Evolutionary conservation across 768 basidiomycete species (phyloP), one percentile per base, ranked within the genome.

Genomic region (Candolleomyces eurysporus): DNA sequence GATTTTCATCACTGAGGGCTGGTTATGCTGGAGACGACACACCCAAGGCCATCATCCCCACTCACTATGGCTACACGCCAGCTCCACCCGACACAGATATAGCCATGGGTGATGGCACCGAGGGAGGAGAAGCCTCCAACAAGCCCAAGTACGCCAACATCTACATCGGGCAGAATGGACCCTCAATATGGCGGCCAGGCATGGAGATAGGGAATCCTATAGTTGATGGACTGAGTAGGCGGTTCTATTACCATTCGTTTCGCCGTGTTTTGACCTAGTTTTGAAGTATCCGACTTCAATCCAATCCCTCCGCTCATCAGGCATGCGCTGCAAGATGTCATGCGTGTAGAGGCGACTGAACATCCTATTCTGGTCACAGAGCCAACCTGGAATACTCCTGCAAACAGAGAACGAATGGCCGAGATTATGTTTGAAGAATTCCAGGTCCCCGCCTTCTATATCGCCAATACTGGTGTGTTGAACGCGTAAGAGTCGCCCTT

Each of bases 341-440:
- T 98, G 81, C 84, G 84, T 21, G 85, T 86, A 60, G 86, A 87
- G 65, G 81, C 92, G 3, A 76, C 87, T 5, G 94, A 98, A 66
- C 96, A 97, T 69, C 97, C 97, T 1, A 75, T 98, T 48, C 84
- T 99, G 46, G 84, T 95, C 8, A 98, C 97, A 0, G 97, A 99
- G 72, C 91, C 95, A 7, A 89, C 95, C 3, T 99, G 97, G 97
- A 98, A 98, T 71, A 92, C 94, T 0, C 80, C 87, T 21, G 87
- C 87, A n/a, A 94, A 97, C 70, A 80, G 96, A 62, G 94, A 98
- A 77, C 84, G 90, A 58, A 92, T 98, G 89, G 92, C 94, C 11
- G 94, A 98, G 76, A 91, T 97, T 51, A 92, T 97, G 88, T 98
- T 98, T 68, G 97, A 99, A 74, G 90, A 96, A 66, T 96, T 97